phyloP scores from a whole-genome alignment of 345 rosid genomes.

The Salix caprea region DNA sequence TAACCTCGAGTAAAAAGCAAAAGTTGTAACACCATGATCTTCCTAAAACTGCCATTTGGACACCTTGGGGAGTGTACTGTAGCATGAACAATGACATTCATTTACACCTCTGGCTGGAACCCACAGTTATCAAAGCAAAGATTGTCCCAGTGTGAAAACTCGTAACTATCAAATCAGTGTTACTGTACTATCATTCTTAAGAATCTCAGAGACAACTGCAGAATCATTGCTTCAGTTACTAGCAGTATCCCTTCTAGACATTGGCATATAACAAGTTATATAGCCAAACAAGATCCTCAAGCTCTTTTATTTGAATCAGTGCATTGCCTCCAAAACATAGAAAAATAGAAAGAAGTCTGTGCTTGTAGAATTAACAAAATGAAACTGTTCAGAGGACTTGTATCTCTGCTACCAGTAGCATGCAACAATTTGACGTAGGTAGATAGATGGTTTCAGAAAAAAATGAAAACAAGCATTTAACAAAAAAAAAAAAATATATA shows the following conservation, averaged over 20 bases:
- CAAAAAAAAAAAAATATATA: no score
- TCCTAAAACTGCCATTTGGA: neutral
- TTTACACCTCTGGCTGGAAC: neutral
- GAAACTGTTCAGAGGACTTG: neutral
- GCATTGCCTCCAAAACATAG: neutral
- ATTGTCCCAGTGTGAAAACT: neutral
- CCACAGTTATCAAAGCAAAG: neutral
- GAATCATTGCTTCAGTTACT: neutral
- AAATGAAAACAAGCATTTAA: neutral
- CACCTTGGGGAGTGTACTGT: neutral
- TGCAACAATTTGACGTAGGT: neutral
- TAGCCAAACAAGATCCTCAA: neutral
- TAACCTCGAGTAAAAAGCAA: neutral
- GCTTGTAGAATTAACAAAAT: neutral
- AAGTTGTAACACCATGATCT: neutral
- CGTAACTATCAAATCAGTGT: neutral
- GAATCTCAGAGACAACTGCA: neutral
- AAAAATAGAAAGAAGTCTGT: neutral
- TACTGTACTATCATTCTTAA: neutral
- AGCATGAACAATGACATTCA: neutral
- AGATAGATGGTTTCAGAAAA: neutral
- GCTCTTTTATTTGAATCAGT: neutral
- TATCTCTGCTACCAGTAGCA: neutral
- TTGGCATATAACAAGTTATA: neutral
- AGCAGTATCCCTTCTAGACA: neutral